These are phyloP conservation scores for Geosmithia morbida DNA, from an alignment of 2,329 filamentous ascomycete species.

Conservation along the genomic window DNA sequence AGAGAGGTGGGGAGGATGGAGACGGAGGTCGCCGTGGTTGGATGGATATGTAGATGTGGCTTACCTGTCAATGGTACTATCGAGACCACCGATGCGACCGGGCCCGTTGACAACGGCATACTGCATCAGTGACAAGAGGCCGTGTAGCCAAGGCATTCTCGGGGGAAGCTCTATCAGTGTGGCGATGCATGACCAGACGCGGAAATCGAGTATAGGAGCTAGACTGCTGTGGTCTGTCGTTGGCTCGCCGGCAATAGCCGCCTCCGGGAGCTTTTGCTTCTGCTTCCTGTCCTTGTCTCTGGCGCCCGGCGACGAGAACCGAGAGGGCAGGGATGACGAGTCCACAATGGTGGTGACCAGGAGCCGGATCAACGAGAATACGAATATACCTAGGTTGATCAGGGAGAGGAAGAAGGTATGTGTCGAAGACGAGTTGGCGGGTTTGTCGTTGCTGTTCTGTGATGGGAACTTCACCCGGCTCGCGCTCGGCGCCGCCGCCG, in stretches of 20 bases:
- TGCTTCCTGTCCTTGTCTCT: slow-evolving; percentile 4
- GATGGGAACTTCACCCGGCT: background rate
- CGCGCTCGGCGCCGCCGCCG: background rate
- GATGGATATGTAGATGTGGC: slow-evolving; percentile 23
- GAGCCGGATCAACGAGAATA: slow-evolving; percentile 51
- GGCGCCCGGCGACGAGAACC: slow-evolving; percentile 14
- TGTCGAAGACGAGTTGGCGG: slow-evolving; percentile 19
- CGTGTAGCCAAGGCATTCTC: slow-evolving; percentile 85
- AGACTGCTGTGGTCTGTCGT: background rate
- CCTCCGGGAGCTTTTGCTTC: background rate
- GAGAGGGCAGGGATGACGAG: slow-evolving; percentile 51
- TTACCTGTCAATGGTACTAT: slow-evolving; percentile 85
- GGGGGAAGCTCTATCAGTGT: slow-evolving; percentile 58
- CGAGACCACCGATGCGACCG: slow-evolving; percentile 56
- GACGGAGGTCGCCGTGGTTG: slow-evolving; percentile 5
- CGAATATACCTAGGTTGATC: slow-evolving; percentile 38
- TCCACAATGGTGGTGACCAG: slow-evolving; percentile 45
- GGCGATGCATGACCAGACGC: slow-evolving; percentile 59
- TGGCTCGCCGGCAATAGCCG: background rate
- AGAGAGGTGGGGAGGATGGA: background rate
- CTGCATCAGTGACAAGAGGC: slow-evolving; percentile 61
- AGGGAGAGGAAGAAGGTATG: slow-evolving; percentile 38
- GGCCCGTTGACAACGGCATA: slow-evolving; percentile 60
- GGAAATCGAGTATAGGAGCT: slow-evolving; percentile 50
- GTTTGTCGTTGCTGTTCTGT: background rate